phyloP scores from a whole-genome alignment of 805 yeast species.

The Pichia eremophila region DNA sequence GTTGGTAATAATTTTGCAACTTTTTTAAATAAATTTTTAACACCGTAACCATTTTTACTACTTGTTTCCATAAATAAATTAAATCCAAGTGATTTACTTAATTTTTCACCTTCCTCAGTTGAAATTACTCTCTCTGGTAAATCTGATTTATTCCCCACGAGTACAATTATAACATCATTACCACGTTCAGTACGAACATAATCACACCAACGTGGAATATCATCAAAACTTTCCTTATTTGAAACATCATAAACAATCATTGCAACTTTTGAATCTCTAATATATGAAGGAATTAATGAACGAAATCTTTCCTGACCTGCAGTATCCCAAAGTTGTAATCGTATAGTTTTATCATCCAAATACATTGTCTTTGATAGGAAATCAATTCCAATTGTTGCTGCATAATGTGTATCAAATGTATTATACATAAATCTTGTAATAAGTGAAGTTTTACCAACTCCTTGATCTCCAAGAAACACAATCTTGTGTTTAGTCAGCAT shows the following conservation, averaged over 20 bases:
- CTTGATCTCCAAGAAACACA: slow-evolving; percentile 94
- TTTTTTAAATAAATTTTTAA: slow-evolving; percentile 78
- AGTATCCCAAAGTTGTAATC: slow-evolving; percentile 95
- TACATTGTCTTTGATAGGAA: slow-evolving; percentile 90
- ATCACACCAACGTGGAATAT: slow-evolving; percentile 84
- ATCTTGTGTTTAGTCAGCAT: slow-evolving; percentile 68
- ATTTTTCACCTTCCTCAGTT: slow-evolving; percentile 72
- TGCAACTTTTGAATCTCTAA: slow-evolving; percentile 95
- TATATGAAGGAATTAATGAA: slow-evolving; percentile 89
- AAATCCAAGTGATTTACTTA: slow-evolving; percentile 64
- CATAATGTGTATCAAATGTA: slow-evolving; percentile 91
- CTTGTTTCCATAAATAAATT: slow-evolving; percentile 85
- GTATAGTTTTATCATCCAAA: slow-evolving; percentile 87
- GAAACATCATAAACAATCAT: slow-evolving; percentile 93
- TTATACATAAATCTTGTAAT: slow-evolving; percentile 98
- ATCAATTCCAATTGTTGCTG: slow-evolving; percentile 95
- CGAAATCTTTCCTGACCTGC: slow-evolving; percentile 97
- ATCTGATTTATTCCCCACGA: slow-evolving; percentile 91
- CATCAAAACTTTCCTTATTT: slow-evolving; percentile 72
- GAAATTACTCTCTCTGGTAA: slow-evolving; percentile 70
- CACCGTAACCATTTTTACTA: slow-evolving; percentile 91
- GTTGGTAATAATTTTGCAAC: slow-evolving; percentile 90
- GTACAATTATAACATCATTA: slow-evolving; percentile 72
- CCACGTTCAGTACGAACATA: slow-evolving; percentile 94
- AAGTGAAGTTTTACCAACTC: slow-evolving; percentile 93